These are phyloP conservation scores for Globisporangium carolinianum DNA, from an alignment of 352 stramenopile genomes.

Conservation along the genomic window DNA sequence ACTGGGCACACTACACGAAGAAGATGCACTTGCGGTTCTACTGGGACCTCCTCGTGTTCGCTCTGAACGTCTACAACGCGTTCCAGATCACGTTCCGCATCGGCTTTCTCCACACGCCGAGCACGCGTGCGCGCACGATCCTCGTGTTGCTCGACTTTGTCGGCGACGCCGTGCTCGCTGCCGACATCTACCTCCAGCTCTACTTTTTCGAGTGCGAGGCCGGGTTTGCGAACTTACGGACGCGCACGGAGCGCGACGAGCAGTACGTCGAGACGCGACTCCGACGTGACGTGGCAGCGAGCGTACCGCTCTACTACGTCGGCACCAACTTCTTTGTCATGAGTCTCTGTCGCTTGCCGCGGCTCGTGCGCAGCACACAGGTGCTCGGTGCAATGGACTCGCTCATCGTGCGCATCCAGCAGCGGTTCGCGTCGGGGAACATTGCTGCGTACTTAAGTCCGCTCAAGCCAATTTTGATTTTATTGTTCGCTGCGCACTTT, in stretches of 20 bases:
- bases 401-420: constrained; percentile 63
- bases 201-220: constrained; percentile 74
- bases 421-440: constrained; percentile 51
- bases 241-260: constrained; percentile 30
- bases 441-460: constrained; percentile 60
- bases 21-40: constrained; percentile 52
- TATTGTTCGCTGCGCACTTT: constrained; percentile 60
- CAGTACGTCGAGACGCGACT: constrained; percentile 36
- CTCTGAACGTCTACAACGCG: constrained; percentile 57
- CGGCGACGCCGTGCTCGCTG: constrained; percentile 29
- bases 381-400: constrained; percentile 40
- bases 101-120: constrained; percentile 40
- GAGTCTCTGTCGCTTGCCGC: constrained; percentile 49
- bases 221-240: constrained; percentile 43
- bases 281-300: constrained; percentile 34
- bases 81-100: constrained; percentile 71
- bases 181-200: constrained; percentile 64
- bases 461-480: constrained; percentile 52
- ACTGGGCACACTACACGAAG: constrained; percentile 28
- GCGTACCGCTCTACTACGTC: constrained; percentile 62
- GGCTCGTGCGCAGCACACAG: constrained; percentile 37
- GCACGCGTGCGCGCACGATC: constrained; percentile 7
- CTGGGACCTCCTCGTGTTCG: constrained; percentile 51
- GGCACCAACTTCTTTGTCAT: constrained; percentile 41
- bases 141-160: constrained; percentile 34